Evolutionary conservation across 208 protist genomes (phyloP), one percentile per base, ranked within the genome.

Genomic region (Leishmania martiniquensis): DNA sequence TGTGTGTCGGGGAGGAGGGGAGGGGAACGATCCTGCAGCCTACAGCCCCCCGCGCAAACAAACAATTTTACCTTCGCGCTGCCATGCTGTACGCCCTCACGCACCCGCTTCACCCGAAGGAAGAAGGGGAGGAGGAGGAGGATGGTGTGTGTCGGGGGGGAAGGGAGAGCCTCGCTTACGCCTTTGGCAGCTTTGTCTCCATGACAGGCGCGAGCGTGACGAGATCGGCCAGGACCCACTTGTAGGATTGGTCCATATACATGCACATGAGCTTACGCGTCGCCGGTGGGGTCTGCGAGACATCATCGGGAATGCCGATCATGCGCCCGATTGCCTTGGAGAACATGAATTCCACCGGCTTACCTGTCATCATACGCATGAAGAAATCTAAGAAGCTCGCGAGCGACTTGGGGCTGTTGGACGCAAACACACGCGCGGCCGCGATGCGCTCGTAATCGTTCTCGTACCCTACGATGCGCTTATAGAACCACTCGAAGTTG

Each of bases 401-500:
- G 17, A 93, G 44, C 20, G 78, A 57, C 52, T 76, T 78, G 2
- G 89, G 87, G 37, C 84, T 90, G 71, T 87, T 85, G 39, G 84
- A 80, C 29, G 93, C 89, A 68, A 93, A 92, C 15, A 95, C 70
- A 22, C 91, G 85, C 69, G 93, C 89, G 25, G 84, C 83, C 22
- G 88, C 91, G n/a, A 93, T 89, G 59, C 87, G 87, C 85, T 96
- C 89, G 76, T 93, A 93, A 57, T 95, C 93, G 81, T 77, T 91
- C 42, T 90, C 80, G 62, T 91, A 85, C 34, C 91, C 89, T 34
- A 85, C 70, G 52, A 95, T 85, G 57, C 93, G 90, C 65, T 91
- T 85, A 84, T 96, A 96, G 80, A 88, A 96, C 88, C 90, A 96
- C 44, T 96, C 90, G 76, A 92, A 96, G 67, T 84, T 79, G 63